Conservation (phyloP, 441 rosid genomes). For the Arabidopsis hybrid region DNA sequence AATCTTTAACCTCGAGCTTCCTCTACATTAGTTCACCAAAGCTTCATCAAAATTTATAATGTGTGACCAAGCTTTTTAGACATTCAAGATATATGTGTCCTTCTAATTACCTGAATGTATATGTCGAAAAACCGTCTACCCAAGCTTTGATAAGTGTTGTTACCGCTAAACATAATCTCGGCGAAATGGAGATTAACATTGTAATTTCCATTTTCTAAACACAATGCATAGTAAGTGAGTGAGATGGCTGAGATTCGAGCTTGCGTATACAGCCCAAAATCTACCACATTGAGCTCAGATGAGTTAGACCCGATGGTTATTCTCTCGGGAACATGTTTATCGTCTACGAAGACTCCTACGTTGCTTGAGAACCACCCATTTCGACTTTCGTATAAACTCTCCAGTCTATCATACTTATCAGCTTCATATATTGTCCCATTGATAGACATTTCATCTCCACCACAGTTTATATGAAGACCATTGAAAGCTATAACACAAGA, state of each 20-base stretch:
- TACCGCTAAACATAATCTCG: constrained; percentile 51
- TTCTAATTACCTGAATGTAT: constrained; percentile 54
- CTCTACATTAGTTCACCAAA: constrained; percentile 34
- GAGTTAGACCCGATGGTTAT: constrained; percentile 27
- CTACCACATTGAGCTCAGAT: constrained; percentile 32
- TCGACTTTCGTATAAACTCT: constrained; percentile 37
- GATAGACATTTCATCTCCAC: constrained; percentile 41
- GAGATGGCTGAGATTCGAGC: constrained; percentile 62
- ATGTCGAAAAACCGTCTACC: constrained; percentile 63
- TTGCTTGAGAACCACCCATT: constrained; percentile 57
- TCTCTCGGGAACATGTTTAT: constrained; percentile 21
- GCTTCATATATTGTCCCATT: constrained; percentile 43
- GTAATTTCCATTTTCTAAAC: constrained; percentile 58
- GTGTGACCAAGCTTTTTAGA: not conserved
- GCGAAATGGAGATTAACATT: constrained; percentile 62
- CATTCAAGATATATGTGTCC: not conserved
- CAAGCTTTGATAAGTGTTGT: constrained; percentile 44
- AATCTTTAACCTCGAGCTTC: constrained; percentile 42
- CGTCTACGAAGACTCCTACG: constrained; percentile 57
- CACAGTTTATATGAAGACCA: constrained; percentile 58
- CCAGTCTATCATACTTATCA: constrained; percentile 46
- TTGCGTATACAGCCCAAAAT: constrained; percentile 48
- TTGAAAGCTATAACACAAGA: constrained; percentile 34
- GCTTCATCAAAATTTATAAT: not conserved
- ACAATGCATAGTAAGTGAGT: constrained; percentile 61